These are phyloP conservation scores for Vitis hybrid DNA, from an alignment of 177 flowering plant genomes.

Conservation along the genomic window DNA sequence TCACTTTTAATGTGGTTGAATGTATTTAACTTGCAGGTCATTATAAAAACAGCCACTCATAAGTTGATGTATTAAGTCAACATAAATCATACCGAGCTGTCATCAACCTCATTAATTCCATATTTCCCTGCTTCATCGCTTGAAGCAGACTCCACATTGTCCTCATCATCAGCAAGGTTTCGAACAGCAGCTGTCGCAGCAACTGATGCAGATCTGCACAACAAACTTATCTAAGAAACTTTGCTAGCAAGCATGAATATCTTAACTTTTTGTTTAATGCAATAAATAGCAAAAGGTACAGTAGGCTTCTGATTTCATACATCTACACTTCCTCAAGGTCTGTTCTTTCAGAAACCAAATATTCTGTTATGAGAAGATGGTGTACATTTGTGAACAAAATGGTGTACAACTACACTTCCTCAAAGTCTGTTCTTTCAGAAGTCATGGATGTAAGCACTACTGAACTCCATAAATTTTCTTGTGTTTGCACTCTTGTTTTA, in stretches of 20 bases:
- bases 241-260: slow-evolving; percentile 1
- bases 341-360: too few relatives aligned
- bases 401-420: too few relatives aligned
- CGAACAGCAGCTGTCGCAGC: slow-evolving; percentile 58
- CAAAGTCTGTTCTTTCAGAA: too few relatives aligned
- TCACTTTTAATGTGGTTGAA: background rate
- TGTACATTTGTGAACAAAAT: too few relatives aligned
- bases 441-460: background rate
- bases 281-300: background rate
- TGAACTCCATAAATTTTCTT: too few relatives aligned
- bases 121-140: slow-evolving; percentile 57
- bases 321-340: too few relatives aligned
- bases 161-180: slow-evolving; percentile 58
- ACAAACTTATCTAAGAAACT: background rate
- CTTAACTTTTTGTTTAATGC: background rate
- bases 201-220: slow-evolving; percentile 67
- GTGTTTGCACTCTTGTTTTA: too few relatives aligned
- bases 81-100: slow-evolving; percentile 56
- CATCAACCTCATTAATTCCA: slow-evolving; percentile 45
- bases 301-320: background rate
- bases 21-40: background rate
- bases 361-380: too few relatives aligned
- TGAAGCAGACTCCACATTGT: slow-evolving; percentile 68
- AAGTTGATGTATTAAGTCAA: background rate
- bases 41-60: background rate